Evolutionary conservation across 148 eudicot species (phyloP).

Genomic region (Linanthus parryae): DNA sequence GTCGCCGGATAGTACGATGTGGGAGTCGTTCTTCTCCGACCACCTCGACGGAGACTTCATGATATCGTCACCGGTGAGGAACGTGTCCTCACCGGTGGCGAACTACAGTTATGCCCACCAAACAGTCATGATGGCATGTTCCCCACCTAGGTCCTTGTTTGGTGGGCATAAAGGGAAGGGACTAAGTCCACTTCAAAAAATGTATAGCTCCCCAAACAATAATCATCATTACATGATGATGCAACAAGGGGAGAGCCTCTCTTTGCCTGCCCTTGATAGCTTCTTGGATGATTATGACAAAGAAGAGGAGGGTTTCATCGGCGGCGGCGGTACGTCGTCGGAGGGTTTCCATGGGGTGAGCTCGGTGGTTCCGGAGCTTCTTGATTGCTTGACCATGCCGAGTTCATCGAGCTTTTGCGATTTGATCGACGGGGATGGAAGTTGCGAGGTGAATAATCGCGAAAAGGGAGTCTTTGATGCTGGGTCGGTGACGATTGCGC

Average conservation of each 20-base stretch:
- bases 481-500: not conserved
- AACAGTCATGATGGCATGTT: constrained; percentile 15
- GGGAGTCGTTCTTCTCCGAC: constrained; percentile 44
- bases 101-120: constrained; percentile 16
- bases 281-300: constrained; percentile 28
- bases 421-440: constrained; percentile 6
- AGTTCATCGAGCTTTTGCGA: constrained; percentile 24
- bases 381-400: constrained; percentile 35
- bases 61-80: constrained; percentile 42
- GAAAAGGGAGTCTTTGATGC: constrained; percentile 15
- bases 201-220: constrained; percentile 33
- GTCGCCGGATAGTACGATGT: constrained; percentile 31
- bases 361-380: constrained; percentile 25
- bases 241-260: constrained; percentile 28
- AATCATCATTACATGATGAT: constrained; percentile 24
- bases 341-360: not conserved
- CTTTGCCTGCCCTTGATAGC: constrained; percentile 32
- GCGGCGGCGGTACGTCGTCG: constrained; percentile 6
- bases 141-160: constrained; percentile 26
- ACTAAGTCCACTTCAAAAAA: constrained; percentile 36
- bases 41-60: constrained; percentile 31
- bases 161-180: constrained; percentile 25
- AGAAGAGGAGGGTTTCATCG: constrained; percentile 19
- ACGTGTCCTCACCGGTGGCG: constrained; percentile 14
- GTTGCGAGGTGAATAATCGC: not conserved